These are phyloP conservation scores for Penicillium sp. DNA, from an alignment of 2,329 filamentous ascomycete genomes.

Conservation along the genomic window DNA sequence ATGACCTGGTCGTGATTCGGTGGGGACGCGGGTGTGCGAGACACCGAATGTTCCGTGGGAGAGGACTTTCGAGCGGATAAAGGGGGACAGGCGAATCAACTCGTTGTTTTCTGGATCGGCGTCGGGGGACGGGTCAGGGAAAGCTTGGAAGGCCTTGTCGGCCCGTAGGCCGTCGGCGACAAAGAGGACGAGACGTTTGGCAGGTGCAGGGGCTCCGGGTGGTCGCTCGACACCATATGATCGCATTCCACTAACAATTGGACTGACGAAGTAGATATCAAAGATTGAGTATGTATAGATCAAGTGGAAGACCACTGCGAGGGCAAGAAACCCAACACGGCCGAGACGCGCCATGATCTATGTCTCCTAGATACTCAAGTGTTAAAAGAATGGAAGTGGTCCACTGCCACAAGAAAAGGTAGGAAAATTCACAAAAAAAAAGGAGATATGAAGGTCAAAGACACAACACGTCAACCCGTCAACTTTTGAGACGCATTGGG, in stretches of 20 bases:
- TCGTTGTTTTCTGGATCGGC: conserved; percentile 28
- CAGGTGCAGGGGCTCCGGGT: conserved; percentile 65
- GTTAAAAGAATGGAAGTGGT: conserved; percentile 25
- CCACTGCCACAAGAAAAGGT: conserved; percentile 17
- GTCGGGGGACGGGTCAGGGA: conserved; percentile 76
- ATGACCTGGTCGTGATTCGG: conserved; percentile 93
- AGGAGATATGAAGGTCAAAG: conserved; percentile 16
- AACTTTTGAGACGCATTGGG: conserved; percentile 17
- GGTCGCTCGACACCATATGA: conserved; percentile 70
- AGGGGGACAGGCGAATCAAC: conserved; percentile 83
- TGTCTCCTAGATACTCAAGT: conserved; percentile 11
- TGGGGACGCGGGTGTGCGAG: conserved; percentile 94
- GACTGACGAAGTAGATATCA: conserved; percentile 97
- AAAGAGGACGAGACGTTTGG: conserved; percentile 86
- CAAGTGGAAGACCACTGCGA: conserved; percentile 89
- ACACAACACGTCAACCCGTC: conserved; percentile 9
- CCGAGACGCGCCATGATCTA: conserved; percentile 54
- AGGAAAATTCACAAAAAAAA: conserved; percentile 16
- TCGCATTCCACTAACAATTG: conserved; percentile 93
- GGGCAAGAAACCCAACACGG: conserved; percentile 79
- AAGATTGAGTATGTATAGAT: conserved; percentile 96
- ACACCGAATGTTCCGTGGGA: conserved; percentile 93
- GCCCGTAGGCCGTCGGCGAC: conserved; percentile 97
- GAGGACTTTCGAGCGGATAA: conserved; percentile 83
- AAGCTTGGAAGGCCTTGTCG: conserved; percentile 95